Base-by-base conservation (phyloP, 1,284 basidiomycete genomes). In the Schizophyllum commune region DNA sequence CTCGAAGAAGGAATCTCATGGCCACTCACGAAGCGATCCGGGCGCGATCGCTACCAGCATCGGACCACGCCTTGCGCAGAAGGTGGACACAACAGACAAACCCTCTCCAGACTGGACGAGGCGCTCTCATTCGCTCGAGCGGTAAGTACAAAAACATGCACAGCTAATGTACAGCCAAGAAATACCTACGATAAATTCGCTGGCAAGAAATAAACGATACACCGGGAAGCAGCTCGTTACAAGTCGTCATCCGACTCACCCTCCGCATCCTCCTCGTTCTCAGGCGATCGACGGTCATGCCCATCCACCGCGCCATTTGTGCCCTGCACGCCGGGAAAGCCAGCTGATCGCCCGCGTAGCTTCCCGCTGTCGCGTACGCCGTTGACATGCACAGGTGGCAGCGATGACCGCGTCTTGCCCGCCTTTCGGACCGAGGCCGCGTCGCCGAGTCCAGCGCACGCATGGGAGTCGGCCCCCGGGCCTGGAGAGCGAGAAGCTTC, bases 251-350 rank as follows among this genome's bases (percentile, higher is more conserved):
- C 54, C 54, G 54, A 55, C 20, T 21, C 54, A 32, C 20, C 32
- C 20, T 55, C 54, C 54, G 54, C 54, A 20, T 55, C 21, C 20
- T 55, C 54, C 20, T 60, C 55, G 32, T 56, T 67, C 22, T 75
- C 75, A 5, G 75, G 71, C 1, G 77, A 72, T 81, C 79, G 13
- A 13, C 39, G 39, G 2, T 11, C 17, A 17, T 47, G 39, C 9
- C 13, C 17, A 2, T 17, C 39, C 9, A 17, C 39, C 17, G 39
- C 9, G 39, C 39, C 39, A 47, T 47, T 47, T 47, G 39, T 17
- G 39, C 39, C 17, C 9, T 13, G 39, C 39, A 47, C 13, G 39
- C 39, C 8, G 17, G 39, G 13, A 47, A 17, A 11, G 17, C 13
- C 39, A 13, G 39, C 39, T 9, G 39, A 47, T 17, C 9, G 13